A percentile compares a stretch with the other conserved stretches of the same genome.
Evolutionary conservation across 208 protist genomes (phyloP).

Genomic region (Trypanosoma avium): DNA sequence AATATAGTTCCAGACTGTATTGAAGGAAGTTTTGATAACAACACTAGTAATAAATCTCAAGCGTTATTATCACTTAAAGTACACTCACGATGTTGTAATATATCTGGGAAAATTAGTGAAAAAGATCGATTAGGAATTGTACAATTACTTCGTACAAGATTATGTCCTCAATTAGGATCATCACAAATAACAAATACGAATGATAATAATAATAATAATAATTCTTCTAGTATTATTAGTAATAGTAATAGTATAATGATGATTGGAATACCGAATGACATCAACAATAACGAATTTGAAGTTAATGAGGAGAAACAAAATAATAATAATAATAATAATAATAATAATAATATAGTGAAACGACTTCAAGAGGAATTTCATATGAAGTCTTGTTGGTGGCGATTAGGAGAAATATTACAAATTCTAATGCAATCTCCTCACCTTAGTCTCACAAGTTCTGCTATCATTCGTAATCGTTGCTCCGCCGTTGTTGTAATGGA

Average conservation of each 20-base stretch:
- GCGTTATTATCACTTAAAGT: neutral
- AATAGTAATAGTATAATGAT: too few relatives aligned
- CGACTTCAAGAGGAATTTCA: constrained; percentile 1
- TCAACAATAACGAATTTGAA: too few relatives aligned
- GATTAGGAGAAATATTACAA: constrained; percentile 12
- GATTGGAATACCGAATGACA: too few relatives aligned
- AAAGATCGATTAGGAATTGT: neutral
- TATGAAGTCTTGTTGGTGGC: constrained; percentile 22
- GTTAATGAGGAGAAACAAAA: too few relatives aligned
- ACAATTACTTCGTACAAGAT: neutral
- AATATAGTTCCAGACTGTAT: neutral
- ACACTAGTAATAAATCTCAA: too few relatives aligned
- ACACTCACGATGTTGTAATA: constrained; percentile 6
- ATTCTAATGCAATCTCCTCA: constrained; percentile 1
- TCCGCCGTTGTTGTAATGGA: constrained; percentile 29
- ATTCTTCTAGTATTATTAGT: too few relatives aligned
- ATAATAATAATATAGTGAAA: neutral
- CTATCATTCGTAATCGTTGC: constrained; percentile 48
- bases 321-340: too few relatives aligned
- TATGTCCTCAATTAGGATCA: neutral
- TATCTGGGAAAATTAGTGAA: neutral
- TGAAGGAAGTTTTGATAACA: too few relatives aligned
- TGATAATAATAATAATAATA: too few relatives aligned
- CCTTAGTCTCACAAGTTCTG: constrained; percentile 26
- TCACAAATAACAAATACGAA: neutral